These are phyloP conservation scores for Calcarisporium arbuscula DNA, from an alignment of 2,329 filamentous ascomycete species.

Conservation along the genomic window DNA sequence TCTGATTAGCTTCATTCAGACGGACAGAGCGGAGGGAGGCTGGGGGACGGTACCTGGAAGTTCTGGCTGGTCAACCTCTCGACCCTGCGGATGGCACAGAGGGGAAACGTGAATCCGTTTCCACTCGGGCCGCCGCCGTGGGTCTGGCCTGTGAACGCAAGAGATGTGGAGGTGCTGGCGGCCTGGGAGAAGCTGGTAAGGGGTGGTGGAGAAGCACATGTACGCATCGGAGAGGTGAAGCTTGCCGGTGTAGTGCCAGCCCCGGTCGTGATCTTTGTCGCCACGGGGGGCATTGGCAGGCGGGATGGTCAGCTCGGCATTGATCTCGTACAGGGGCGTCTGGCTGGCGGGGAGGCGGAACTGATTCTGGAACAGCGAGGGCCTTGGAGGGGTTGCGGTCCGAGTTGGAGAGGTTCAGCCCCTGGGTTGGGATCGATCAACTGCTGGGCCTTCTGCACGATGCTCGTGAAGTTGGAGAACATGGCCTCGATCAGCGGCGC, in stretches of 20 bases:
- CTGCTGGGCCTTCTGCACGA: constrained; percentile 94
- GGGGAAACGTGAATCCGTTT: constrained; percentile 90
- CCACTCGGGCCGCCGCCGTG: constrained; percentile 87
- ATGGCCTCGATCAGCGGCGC: constrained; percentile 39
- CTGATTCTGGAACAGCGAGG: constrained; percentile 87
- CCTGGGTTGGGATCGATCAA: constrained; percentile 85
- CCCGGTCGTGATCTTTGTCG: constrained; percentile 64
- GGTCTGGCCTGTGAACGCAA: constrained; percentile 84
- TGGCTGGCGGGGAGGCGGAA: constrained; percentile 92
- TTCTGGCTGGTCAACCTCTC: constrained; percentile 90
- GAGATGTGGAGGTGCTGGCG: constrained; percentile 72
- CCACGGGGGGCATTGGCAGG: constrained; percentile 63
- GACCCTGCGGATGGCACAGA: constrained; percentile 85
- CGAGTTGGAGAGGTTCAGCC: constrained; percentile 63
- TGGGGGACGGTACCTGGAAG: constrained; percentile 66
- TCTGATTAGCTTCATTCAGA: constrained; percentile 6
- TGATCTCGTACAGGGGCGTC: constrained; percentile 92
- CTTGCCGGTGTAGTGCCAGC: constrained; percentile 86
- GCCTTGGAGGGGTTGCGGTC: constrained; percentile 85
- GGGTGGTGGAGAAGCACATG: constrained; percentile 93
- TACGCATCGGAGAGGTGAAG: constrained; percentile 91
- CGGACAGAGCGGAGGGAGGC: constrained; percentile 2
- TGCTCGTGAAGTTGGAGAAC: constrained; percentile 61
- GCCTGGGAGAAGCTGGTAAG: constrained; percentile 78
- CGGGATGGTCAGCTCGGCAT: constrained; percentile 85